phyloP scores from a whole-genome alignment of 768 basidiomycete genomes.

The Pisolithus orientalis region DNA sequence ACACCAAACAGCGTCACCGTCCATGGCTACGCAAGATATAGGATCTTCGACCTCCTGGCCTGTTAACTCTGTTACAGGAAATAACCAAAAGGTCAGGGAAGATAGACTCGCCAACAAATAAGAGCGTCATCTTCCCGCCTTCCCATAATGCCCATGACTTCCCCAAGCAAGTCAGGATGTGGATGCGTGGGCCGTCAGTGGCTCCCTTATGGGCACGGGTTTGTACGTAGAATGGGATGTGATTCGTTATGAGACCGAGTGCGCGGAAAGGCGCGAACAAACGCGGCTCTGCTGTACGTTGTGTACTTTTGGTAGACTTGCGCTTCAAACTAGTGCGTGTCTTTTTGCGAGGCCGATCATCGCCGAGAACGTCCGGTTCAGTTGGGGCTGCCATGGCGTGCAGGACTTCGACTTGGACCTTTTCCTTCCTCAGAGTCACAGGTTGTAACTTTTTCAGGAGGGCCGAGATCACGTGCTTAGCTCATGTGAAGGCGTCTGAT shows the following conservation, averaged over 20 bases:
- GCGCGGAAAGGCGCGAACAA: slow-evolving; percentile 94
- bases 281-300: slow-evolving; percentile 17
- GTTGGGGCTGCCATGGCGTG: slow-evolving; percentile 13
- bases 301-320: not conserved
- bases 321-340: slow-evolving; percentile 8
- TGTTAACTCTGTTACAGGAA: slow-evolving; percentile 25
- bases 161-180: slow-evolving; percentile 83
- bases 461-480: too few species aligned
- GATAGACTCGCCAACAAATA: slow-evolving; percentile 79
- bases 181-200: slow-evolving; percentile 74
- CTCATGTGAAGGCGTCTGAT: too few species aligned
- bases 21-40: slow-evolving; percentile 74
- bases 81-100: not conserved
- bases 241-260: slow-evolving; percentile 89
- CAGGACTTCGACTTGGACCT: too few species aligned
- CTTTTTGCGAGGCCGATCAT: slow-evolving; percentile 22
- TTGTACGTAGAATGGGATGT: slow-evolving; percentile 85
- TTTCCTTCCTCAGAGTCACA: too few species aligned
- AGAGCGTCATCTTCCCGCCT: slow-evolving; percentile 83
- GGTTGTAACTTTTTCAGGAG: too few species aligned
- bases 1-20: slow-evolving; percentile 83
- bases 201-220: slow-evolving; percentile 80
- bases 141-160: slow-evolving; percentile 95
- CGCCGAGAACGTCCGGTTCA: slow-evolving; percentile 8
- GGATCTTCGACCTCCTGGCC: slow-evolving; percentile 76